Conservation (phyloP, 257 asterid genomes). For the Nyctanthes arbortristis region DNA sequence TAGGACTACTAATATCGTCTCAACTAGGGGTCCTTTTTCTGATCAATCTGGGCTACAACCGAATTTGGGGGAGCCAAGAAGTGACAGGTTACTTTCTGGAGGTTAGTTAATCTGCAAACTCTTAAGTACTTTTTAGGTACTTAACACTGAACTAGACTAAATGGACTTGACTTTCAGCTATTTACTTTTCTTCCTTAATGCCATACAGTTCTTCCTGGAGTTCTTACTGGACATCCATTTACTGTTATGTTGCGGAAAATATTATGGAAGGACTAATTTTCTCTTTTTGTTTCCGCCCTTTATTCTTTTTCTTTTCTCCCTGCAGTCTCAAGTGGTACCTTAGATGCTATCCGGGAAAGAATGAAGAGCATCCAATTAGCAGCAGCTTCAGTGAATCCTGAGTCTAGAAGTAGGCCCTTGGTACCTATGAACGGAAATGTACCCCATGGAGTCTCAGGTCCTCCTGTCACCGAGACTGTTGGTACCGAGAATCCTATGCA, state of each 20-base stretch:
- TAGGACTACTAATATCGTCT: slow-evolving; percentile 36
- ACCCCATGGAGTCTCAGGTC: slow-evolving; percentile 31
- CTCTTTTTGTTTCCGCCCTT: too few relatives aligned
- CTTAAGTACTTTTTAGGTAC: too few relatives aligned
- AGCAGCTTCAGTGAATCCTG: slow-evolving; percentile 65
- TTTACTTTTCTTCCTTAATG: not conserved
- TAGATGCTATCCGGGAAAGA: slow-evolving; percentile 96
- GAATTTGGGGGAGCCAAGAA: slow-evolving; percentile 61
- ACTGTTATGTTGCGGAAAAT: too few relatives aligned
- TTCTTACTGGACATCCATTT: not conserved
- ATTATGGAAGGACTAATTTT: too few relatives aligned
- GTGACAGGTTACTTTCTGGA: slow-evolving; percentile 80
- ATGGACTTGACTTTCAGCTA: too few relatives aligned
- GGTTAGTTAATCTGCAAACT: slow-evolving; percentile 42
- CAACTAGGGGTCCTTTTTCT: slow-evolving; percentile 44
- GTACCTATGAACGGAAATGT: slow-evolving; percentile 56
- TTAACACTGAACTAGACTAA: too few relatives aligned
- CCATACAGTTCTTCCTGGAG: not conserved
- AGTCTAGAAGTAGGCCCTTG: slow-evolving; percentile 56
- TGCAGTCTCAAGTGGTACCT: slow-evolving; percentile 86
- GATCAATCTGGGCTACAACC: slow-evolving; percentile 57
- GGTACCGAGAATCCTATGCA: slow-evolving; percentile 49
- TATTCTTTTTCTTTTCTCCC: too few relatives aligned
- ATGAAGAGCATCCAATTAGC: slow-evolving; percentile 96
- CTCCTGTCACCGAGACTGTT: slow-evolving; percentile 44